Base-by-base conservation (phyloP, 2,329 filamentous ascomycete genomes). In the Didymella keratinophila region DNA sequence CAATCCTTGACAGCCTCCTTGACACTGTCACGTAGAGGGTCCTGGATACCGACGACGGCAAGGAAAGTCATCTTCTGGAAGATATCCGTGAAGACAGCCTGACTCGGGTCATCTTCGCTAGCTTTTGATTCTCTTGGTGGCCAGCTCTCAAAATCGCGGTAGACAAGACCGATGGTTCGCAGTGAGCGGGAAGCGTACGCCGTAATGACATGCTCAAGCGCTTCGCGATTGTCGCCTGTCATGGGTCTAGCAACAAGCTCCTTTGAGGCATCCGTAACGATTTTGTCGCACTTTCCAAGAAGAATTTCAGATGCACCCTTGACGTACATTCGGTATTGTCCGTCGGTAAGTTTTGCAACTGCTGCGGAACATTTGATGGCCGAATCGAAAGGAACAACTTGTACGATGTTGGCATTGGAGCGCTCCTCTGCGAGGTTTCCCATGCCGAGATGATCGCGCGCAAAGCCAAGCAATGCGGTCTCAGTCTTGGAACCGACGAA, bases 101-200 rank as follows among this genome's bases (percentile, higher is more conserved):
- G 83, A 21, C 82, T 83, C 8, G 80, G 73, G 65, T 90, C 87
- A 59, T 89, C 87, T 61, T 89, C 85, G 30, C 82, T 82, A 41
- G 80, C 85, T 16, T 83, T 85, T 46, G 84, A 83, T 9, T 61
- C 52, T 60, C 81, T 84, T 4, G 92, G 92, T 25, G 93, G 93
- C 93, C 93, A 90, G 52, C 86, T 84, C 23, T 91, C 86, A 65
- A 95, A 96, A 68, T 97, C 93, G 55, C 88, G 89, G 78, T 92
- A 96, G 52, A 92, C 83, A 63, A 96, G 84, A 42, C 89, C 91
- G 66, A 97, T 96, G 1, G 93, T 96, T 62, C 93, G 87, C 30
- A 97, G 83, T 8, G 92, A 96, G 18, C 89, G 85, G 25, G 85
- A 87, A 10, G 93, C 93, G 72, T 96, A 97, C 45, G 83, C 85